Base-by-base conservation (phyloP, 208 protist species). In the Acanthamoeba sp. region DNA sequence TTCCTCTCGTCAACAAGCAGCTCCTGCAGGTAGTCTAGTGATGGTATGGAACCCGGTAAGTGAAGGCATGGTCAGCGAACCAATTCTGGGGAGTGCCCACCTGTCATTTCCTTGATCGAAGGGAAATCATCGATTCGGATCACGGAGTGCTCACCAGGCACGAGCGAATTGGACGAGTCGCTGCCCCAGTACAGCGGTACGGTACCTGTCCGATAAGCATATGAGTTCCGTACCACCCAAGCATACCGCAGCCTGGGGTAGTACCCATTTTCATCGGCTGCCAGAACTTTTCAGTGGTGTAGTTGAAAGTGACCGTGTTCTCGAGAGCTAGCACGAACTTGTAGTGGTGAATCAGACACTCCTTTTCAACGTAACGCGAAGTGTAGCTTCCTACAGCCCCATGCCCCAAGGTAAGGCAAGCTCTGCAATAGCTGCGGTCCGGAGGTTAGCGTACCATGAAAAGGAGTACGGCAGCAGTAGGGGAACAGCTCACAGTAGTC, bases 141-240 rank as follows among this genome's bases (percentile, higher is more conserved):
- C 42, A 91, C 94, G 32, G 66, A 7, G 66, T 76, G 27, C 1
- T 76, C 32, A n/a, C 66, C 66, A 3, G 66, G 66, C 27, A 76
- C 29, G 7, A 76, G 66, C 34, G 34, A 7, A 10, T 32, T 42
- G 18, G 66, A 76, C 66, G 66, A 76, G 66, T 76, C 27, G n/a
- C 32, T 42, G 6, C 95, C 96, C 45, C 97, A 76, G 42, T 95
- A 92, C 0, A 97, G 80, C 9, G 94, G 94, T 2, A 95, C 94
- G 2, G 73, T 55, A 16, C 89, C 89, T 59, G 27, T 3, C 7
- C 7, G 27, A n/a, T n/a, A 29, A 96, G 52, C 45, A 95, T 87
- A 6, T 95, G 88, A 48, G 95, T 59, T 6, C 95, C 95, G n/a
- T 96, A 69, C 24, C 94, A 91, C 0, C 97, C 94, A 36, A 71